Evolutionary conservation across 768 basidiomycete genomes (phyloP).

Genomic region (Strobilomyces confusus): DNA sequence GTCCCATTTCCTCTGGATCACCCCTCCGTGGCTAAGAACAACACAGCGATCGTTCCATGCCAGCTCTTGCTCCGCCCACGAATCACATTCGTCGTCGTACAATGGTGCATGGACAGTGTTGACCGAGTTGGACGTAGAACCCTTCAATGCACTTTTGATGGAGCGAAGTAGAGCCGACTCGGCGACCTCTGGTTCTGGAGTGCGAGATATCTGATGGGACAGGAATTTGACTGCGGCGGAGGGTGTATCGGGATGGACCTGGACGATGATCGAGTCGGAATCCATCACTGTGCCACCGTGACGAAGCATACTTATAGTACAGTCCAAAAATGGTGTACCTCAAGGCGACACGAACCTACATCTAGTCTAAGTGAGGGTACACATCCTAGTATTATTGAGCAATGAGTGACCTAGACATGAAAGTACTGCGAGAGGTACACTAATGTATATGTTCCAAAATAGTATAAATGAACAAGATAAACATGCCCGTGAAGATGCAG

Average conservation of each 20-base stretch:
- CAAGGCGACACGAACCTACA: neutral
- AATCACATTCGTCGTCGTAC: constrained; percentile 37
- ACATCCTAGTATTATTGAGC: neutral
- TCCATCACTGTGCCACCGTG: constrained; percentile 17
- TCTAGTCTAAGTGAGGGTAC: too few relatives aligned
- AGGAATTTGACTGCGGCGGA: constrained; percentile 46
- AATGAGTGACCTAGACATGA: constrained; percentile 1
- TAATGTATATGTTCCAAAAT: constrained; percentile 34
- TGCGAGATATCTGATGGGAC: constrained; percentile 23
- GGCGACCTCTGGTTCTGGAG: constrained; percentile 2
- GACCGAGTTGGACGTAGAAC: constrained; percentile 42
- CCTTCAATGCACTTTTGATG: constrained; percentile 58
- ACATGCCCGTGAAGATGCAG: constrained; percentile 33
- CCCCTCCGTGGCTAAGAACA: constrained; percentile 60
- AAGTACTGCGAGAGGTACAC: constrained; percentile 26
- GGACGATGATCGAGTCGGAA: constrained; percentile 28
- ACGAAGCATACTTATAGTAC: too few relatives aligned
- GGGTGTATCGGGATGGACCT: constrained; percentile 39
- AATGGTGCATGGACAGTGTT: constrained; percentile 41
- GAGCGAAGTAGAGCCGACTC: constrained; percentile 48
- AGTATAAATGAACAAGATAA: constrained; percentile 37
- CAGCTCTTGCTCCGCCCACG: constrained; percentile 58
- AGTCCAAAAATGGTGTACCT: neutral
- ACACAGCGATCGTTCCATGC: constrained; percentile 66
- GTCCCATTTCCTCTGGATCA: constrained; percentile 70